Conservation (phyloP, 345 rosid species). For the Psidium friedrichsthalianum region DNA sequence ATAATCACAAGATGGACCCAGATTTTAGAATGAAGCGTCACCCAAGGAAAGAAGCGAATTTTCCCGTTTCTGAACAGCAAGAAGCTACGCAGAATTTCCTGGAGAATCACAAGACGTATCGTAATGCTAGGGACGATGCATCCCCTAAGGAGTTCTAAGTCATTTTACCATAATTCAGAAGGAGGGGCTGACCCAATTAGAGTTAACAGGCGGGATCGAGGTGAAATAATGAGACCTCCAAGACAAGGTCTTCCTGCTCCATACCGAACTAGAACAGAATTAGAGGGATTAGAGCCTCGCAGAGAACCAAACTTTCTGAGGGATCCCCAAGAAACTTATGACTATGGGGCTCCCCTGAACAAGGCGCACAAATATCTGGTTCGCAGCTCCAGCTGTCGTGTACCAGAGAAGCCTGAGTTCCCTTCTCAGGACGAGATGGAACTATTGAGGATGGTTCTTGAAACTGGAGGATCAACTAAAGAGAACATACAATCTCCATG, state of each 20-base stretch:
- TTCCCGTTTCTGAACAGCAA: neutral
- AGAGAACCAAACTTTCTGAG: neutral
- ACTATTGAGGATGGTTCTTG: slow-evolving; percentile 5
- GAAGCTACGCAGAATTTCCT: neutral
- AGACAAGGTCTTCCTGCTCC: neutral
- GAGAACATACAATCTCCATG: neutral
- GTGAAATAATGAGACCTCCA: neutral
- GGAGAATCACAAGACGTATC: neutral
- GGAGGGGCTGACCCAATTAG: neutral
- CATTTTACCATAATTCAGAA: neutral
- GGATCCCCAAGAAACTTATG: neutral
- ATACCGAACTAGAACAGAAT: neutral
- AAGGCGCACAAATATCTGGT: neutral
- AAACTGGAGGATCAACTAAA: slow-evolving; percentile 4
- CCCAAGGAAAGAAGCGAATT: neutral
- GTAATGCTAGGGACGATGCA: neutral
- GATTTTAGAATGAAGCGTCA: neutral
- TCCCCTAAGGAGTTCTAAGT: neutral
- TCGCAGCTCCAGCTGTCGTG: neutral
- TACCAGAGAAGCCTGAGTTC: neutral
- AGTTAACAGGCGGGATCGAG: neutral
- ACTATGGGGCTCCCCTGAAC: neutral
- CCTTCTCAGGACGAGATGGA: slow-evolving; percentile 3
- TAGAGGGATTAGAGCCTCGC: neutral
- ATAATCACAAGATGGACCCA: neutral